These are phyloP conservation scores for Cryptococcus sp. DNA, from an alignment of 1,284 basidiomycete species.

Conservation along the genomic window DNA sequence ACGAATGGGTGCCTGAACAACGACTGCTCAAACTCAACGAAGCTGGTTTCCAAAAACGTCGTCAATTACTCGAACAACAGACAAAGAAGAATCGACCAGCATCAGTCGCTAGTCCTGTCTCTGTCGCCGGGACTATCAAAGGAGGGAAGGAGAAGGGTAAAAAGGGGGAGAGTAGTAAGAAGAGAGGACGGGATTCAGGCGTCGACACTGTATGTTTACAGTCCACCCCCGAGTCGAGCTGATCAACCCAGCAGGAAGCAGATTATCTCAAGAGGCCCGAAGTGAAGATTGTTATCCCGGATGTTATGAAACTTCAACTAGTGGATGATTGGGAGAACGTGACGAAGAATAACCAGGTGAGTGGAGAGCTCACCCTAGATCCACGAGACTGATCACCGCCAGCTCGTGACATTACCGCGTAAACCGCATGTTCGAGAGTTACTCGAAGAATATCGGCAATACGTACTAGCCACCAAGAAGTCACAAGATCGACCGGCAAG, in stretches of 20 bases:
- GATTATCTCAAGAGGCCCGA: conserved; percentile 69
- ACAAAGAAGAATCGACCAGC: conserved; percentile 40
- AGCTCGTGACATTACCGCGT: conserved; percentile 83
- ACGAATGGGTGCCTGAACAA: conserved; percentile 88
- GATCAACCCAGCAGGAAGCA: conserved; percentile 43
- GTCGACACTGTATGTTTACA: conserved; percentile 37
- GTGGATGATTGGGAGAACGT: conserved; percentile 99
- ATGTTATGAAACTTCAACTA: conserved; percentile 77
- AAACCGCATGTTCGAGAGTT: conserved; percentile 74
- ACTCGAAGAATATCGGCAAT: conserved; percentile 69
- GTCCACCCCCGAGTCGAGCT: not conserved
- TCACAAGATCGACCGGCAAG: conserved; percentile 51
- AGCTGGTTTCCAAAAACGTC: conserved; percentile 72
- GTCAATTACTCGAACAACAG: conserved; percentile 48
- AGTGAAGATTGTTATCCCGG: conserved; percentile 85
- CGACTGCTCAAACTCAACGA: conserved; percentile 86
- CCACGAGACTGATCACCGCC: not conserved
- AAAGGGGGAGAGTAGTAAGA: conserved; percentile 50
- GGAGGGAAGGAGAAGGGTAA: conserved; percentile 38
- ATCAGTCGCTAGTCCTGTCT: not conserved
- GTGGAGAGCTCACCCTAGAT: conserved; percentile 7
- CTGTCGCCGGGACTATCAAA: conserved; percentile 9
- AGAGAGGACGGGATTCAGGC: conserved; percentile 47
- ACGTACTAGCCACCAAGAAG: conserved; percentile 53
- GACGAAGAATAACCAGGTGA: conserved; percentile 86